These are phyloP conservation scores for Dendrostoma leiphaemia DNA, from an alignment of 2,329 filamentous ascomycete species.

Conservation along the genomic window DNA sequence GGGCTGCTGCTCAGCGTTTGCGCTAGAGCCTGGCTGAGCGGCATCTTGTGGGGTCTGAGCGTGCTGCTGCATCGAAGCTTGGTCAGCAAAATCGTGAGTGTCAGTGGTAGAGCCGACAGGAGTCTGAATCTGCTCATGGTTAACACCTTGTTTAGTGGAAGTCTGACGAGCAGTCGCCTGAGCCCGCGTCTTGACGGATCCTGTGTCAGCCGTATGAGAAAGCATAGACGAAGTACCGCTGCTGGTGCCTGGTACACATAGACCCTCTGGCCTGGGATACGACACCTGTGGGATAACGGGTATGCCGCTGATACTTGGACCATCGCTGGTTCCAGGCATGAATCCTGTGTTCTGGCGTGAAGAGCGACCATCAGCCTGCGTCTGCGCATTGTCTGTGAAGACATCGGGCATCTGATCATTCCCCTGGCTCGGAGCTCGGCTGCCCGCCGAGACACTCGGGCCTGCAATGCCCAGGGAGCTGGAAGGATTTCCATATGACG, in stretches of 20 bases:
- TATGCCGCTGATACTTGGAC: not conserved
- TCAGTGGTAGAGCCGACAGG: not conserved
- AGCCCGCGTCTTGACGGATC: not conserved
- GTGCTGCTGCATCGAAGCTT: not conserved
- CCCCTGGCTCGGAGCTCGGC: too few relatives aligned
- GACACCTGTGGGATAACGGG: not conserved
- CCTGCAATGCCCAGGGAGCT: too few relatives aligned
- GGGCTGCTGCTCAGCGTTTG: not conserved
- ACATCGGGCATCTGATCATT: not conserved
- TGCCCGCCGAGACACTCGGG: too few relatives aligned
- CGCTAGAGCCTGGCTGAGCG: not conserved
- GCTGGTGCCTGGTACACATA: not conserved
- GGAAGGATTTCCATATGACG: too few relatives aligned
- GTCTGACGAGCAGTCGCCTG: not conserved
- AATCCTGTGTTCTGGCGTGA: not conserved
- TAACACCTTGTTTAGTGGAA: not conserved
- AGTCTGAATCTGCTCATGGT: not conserved
- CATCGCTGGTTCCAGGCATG: not conserved
- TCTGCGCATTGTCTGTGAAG: not conserved
- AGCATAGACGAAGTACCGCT: not conserved
- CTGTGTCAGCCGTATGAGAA: not conserved
- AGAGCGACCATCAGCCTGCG: too few relatives aligned
- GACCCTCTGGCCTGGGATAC: not conserved
- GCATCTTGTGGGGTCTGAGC: not conserved
- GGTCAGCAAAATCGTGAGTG: not conserved